phyloP scores from a whole-genome alignment of 768 basidiomycete species.

The Leccinellum rugosiceps region DNA sequence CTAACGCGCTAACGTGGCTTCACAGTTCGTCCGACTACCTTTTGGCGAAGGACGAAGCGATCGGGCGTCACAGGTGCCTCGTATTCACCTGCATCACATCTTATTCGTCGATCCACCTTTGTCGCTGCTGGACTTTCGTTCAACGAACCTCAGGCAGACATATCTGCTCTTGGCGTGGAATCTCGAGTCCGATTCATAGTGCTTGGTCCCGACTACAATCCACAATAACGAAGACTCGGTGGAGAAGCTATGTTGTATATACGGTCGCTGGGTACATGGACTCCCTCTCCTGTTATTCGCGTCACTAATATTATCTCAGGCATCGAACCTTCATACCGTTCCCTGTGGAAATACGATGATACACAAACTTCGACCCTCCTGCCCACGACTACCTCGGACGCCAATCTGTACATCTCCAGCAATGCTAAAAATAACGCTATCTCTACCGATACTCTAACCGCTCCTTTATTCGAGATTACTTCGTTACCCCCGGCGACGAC shows the following conservation, averaged over 20 bases:
- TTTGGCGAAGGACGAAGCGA: slow-evolving; percentile 72
- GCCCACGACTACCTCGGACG: slow-evolving; percentile 1
- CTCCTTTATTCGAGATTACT: slow-evolving; percentile 33
- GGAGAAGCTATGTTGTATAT: slow-evolving; percentile 18
- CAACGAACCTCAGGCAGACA: slow-evolving; percentile 56
- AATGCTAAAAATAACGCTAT: not conserved
- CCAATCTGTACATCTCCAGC: not conserved
- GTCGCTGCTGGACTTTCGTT: slow-evolving; percentile 72
- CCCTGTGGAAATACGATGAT: slow-evolving; percentile 40
- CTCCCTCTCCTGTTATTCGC: not conserved
- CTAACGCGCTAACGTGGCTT: not conserved
- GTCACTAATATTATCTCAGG: slow-evolving; percentile 10
- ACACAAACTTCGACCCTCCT: slow-evolving; percentile 10
- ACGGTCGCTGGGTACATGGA: slow-evolving; percentile 11
- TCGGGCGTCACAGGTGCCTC: slow-evolving; percentile 69
- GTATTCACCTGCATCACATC: slow-evolving; percentile 70
- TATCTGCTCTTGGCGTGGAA: slow-evolving; percentile 62
- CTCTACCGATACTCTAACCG: slow-evolving; percentile 9
- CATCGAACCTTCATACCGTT: slow-evolving; percentile 26
- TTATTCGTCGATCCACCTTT: slow-evolving; percentile 74
- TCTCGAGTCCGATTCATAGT: slow-evolving; percentile 45
- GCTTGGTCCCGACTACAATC: slow-evolving; percentile 37
- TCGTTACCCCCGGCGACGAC: slow-evolving; percentile 29
- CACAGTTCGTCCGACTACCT: slow-evolving; percentile 75
- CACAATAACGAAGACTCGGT: slow-evolving; percentile 11